Evolutionary conservation across 805 yeast genomes (phyloP).

Genomic region (Candida ficus): DNA sequence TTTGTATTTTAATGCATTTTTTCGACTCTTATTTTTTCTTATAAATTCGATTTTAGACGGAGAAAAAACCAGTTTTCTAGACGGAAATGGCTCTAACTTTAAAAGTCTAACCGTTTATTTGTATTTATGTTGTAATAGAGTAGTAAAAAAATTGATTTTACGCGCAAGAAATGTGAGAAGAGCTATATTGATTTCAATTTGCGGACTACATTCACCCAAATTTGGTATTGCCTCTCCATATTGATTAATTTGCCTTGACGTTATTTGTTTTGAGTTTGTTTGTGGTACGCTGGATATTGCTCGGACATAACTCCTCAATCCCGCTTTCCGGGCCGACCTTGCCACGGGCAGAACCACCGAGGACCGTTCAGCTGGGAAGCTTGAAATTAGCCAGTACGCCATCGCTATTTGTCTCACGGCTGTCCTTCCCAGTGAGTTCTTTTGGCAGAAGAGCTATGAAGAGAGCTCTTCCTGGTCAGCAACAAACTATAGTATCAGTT

Average conservation of each 20-base stretch:
- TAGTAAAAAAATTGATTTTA: too few relatives aligned
- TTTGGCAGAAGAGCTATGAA: too few relatives aligned
- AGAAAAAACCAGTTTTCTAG: neutral
- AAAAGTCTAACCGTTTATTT: neutral
- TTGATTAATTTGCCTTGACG: neutral
- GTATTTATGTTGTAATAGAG: too few relatives aligned
- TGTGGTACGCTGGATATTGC: neutral
- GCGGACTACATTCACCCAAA: neutral
- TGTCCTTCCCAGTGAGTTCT: too few relatives aligned
- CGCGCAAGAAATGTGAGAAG: too few relatives aligned
- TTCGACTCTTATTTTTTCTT: neutral
- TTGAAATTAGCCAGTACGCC: neutral
- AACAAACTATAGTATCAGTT: too few relatives aligned
- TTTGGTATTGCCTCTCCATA: neutral
- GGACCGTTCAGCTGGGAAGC: neutral
- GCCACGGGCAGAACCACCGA: conserved; percentile 1
- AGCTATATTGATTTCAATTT: neutral
- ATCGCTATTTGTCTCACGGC: neutral
- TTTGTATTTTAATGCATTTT: neutral
- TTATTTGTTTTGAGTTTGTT: too few relatives aligned
- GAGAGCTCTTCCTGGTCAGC: too few relatives aligned
- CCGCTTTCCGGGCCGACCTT: neutral
- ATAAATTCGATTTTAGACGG: neutral
- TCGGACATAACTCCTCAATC: neutral
- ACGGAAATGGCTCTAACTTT: neutral